Percentiles rank a stretch among this genome's conserved stretches.
These are phyloP conservation scores for Heteromeles arbutifolia DNA, from an alignment of 306 rosid genomes.

Conservation along the genomic window DNA sequence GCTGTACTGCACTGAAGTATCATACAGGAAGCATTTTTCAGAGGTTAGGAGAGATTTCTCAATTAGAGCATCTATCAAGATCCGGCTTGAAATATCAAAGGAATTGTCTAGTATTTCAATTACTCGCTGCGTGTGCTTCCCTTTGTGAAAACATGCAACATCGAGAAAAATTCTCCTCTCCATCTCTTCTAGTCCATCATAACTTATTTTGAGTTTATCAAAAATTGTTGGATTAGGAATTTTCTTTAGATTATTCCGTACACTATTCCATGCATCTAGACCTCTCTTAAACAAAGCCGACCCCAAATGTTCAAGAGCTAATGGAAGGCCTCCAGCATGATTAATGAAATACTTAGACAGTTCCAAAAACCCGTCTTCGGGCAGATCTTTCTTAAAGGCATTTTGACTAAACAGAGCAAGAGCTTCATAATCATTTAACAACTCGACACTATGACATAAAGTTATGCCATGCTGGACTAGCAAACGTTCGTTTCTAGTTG, in stretches of 20 bases:
- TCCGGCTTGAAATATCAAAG: background rate
- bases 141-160: background rate
- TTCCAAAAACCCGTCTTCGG: too few species aligned
- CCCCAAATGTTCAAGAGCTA: background rate
- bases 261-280: background rate
- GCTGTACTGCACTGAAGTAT: background rate
- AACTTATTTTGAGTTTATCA: slow-evolving; percentile 22
- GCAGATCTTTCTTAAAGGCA: too few species aligned
- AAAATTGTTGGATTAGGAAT: slow-evolving; percentile 14
- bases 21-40: background rate
- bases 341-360: too few species aligned
- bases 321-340: background rate
- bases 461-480: background rate
- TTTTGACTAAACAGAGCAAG: too few species aligned
- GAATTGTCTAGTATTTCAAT: slow-evolving; percentile 6
- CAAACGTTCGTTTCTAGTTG: slow-evolving; percentile 22
- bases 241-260: background rate
- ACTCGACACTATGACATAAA: too few species aligned
- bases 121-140: slow-evolving; percentile 11
- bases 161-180: slow-evolving; percentile 10
- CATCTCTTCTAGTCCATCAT: slow-evolving; percentile 10
- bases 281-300: background rate
- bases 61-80: slow-evolving; percentile 24
- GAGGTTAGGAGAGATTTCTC: slow-evolving; percentile 33
- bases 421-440: too few species aligned